Evolutionary conservation across 108 stramenopile species (phyloP).

Genomic region (Chaetoceros muelleri): DNA sequence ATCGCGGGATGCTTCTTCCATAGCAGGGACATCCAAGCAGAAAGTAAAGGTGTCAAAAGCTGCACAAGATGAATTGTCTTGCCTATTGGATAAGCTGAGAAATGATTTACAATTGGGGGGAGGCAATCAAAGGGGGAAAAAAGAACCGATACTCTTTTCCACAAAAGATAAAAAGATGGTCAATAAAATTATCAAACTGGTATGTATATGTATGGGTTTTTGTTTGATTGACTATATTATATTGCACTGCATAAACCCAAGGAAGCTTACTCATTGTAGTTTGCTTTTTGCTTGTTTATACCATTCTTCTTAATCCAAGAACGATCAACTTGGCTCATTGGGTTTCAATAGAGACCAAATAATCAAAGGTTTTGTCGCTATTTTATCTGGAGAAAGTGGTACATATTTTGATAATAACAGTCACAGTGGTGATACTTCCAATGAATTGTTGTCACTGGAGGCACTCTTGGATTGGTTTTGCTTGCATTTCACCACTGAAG

Average conservation of each 20-base stretch:
- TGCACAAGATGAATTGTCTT: constrained; percentile 1
- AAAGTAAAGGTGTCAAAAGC: background rate
- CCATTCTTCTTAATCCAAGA: no score
- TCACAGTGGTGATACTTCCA: constrained; percentile 11
- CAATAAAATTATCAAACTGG: background rate
- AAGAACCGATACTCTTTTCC: background rate
- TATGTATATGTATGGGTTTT: no score
- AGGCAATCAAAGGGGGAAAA: constrained; percentile 3
- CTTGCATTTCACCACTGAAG: constrained; percentile 27
- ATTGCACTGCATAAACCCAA: no score
- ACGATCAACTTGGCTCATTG: background rate
- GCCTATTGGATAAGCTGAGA: background rate
- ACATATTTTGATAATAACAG: constrained; percentile 21
- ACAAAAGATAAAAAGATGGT: background rate
- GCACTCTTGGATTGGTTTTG: constrained; percentile 63
- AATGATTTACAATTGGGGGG: background rate
- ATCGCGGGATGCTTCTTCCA: background rate
- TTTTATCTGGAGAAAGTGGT: background rate
- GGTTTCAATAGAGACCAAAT: background rate
- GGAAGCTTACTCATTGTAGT: no score
- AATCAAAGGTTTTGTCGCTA: background rate
- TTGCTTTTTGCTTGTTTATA: no score
- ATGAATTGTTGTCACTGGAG: constrained; percentile 38
- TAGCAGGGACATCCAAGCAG: background rate
- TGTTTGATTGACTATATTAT: no score